Evolutionary conservation across 441 rosid species (phyloP), one percentile per base, ranked within the genome.

Genomic region (Euphorbia celastroides): DNA sequence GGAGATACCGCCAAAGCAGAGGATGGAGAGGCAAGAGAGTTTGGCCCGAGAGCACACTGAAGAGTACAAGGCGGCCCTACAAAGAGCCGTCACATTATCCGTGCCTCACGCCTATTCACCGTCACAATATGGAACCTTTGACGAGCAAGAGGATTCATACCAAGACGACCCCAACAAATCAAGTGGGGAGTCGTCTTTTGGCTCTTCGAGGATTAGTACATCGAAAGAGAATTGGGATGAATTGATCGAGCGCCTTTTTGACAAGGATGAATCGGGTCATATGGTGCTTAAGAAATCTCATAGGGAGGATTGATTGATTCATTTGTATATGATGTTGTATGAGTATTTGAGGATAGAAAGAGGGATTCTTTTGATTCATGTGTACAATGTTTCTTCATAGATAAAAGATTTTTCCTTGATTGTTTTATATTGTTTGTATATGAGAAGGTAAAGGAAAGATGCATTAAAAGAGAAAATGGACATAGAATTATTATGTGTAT

Each of bases 21-120:
- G 75, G 72, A 94, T 89, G 96, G 97, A 94, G 80, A 79, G 94
- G 59, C 97, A 89, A 76, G 79, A 92, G 73, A 83, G 89, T 11
- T 36, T 88, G 68, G 92, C 77, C 1, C 78, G 83, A 73, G 97
- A 93, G 42, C 96, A 89, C 68, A 76, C 38, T 0, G 71, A 85
- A 67, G 98, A 94, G 82, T 77, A 94, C 78, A 81, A 70, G 80
- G 98, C 94, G 16, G 99, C 97, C 0, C 69, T 89, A 51, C 81
- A 87, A 66, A 84, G 96, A 69, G 97, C 97, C 26, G 99, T 82
- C 41, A 81, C 93, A 0, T 76, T 91, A 36, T 72, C 77, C 16
- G 94, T 91, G 65, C 99, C 96, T 4, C 93, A 88, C 67, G 96
- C 92, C 0, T 81, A 65, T 68, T 76, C 83, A 31, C 73, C 85